A percentile compares a stretch with the other conserved stretches of the same genome.
phyloP scores from a whole-genome alignment of 2,329 filamentous ascomycete species.

The Curvularia spicifera region DNA sequence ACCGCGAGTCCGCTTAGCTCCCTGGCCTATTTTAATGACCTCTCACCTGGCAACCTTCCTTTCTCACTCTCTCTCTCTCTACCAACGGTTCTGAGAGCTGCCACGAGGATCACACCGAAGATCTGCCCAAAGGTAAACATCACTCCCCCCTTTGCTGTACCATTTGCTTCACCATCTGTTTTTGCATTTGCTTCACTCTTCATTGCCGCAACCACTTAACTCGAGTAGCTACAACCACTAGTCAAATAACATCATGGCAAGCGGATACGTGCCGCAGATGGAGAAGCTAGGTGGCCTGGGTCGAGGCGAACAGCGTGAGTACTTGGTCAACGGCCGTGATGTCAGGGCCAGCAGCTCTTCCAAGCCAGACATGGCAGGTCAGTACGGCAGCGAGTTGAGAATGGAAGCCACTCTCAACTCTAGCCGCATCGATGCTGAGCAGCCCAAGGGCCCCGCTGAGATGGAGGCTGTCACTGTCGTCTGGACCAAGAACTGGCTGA shows the following conservation, averaged over 20 bases:
- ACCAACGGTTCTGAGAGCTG: neutral
- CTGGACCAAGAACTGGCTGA: slow-evolving; percentile 51
- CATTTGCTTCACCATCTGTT: neutral
- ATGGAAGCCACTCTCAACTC: neutral
- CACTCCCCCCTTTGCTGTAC: neutral
- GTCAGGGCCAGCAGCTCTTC: neutral
- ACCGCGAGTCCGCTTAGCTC: slow-evolving; percentile 1
- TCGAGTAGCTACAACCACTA: neutral
- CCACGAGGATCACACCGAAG: too few species aligned
- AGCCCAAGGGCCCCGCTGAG: slow-evolving; percentile 34
- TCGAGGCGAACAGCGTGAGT: slow-evolving; percentile 8
- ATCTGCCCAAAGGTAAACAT: neutral
- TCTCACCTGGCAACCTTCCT: neutral
- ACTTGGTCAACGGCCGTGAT: neutral
- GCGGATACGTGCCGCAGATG: slow-evolving; percentile 11
- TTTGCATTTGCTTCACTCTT: neutral
- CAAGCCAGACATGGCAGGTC: neutral
- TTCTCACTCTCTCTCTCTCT: neutral
- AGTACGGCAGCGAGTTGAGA: neutral
- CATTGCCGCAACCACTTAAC: neutral
- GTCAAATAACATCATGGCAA: slow-evolving; percentile 7
- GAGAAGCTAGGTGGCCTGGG: slow-evolving; percentile 14
- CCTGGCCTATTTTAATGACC: neutral
- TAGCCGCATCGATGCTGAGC: neutral
- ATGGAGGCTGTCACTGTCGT: slow-evolving; percentile 52